These are phyloP conservation scores for Gnomoniopsis sp. DNA, from an alignment of 2,329 filamentous ascomycete genomes.

Conservation along the genomic window DNA sequence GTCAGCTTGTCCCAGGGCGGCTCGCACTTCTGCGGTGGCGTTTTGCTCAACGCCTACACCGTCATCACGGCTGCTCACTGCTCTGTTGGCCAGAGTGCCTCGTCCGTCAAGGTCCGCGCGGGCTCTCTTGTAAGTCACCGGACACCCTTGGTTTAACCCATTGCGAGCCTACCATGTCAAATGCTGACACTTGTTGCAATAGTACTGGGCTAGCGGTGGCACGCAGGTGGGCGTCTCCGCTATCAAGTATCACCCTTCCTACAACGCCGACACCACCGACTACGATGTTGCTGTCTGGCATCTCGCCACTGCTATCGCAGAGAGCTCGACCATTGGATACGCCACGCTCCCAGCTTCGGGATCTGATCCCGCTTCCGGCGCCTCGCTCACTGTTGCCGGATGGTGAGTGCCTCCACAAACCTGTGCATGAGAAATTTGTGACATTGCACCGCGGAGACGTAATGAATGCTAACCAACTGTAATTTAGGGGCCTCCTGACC, in stretches of 20 bases:
- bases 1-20: conserved; percentile 22
- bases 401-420: conserved; percentile 22
- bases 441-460: not conserved
- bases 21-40: conserved; percentile 27
- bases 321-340: conserved; percentile 24
- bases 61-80: conserved; percentile 32
- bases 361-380: conserved; percentile 25
- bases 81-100: conserved; percentile 19
- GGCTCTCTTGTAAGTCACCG: conserved; percentile 19
- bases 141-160: not conserved
- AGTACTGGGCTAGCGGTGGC: conserved; percentile 27
- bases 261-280: conserved; percentile 18
- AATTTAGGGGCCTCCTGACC: conserved; percentile 22
- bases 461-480: not conserved
- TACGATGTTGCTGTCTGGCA: conserved; percentile 30
- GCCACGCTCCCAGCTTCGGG: conserved; percentile 23
- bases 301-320: conserved; percentile 23
- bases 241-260: conserved; percentile 24
- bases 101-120: conserved; percentile 25
- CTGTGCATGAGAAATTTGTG: not conserved
- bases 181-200: not conserved
- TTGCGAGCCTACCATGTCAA: not conserved
- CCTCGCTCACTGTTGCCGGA: conserved; percentile 24
- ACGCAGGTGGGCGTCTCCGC: conserved; percentile 23
- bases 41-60: conserved; percentile 28